Evolutionary conservation across 164 flowering plant genomes (phyloP).

Genomic region (Vitis cinerea): DNA sequence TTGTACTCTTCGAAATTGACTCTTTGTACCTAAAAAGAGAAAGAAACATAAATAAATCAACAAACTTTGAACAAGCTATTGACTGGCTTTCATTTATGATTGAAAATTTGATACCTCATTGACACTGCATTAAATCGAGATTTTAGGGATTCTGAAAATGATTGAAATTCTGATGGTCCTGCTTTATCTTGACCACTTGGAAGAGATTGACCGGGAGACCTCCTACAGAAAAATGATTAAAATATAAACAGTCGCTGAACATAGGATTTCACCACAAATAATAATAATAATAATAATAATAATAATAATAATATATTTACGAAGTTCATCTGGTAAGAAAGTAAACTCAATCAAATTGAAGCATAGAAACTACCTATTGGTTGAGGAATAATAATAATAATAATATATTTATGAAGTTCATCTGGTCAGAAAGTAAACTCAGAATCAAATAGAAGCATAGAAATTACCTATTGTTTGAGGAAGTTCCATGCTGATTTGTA

Average conservation of each 20-base stretch:
- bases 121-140: conserved; percentile 45
- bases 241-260: too few species aligned
- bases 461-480: conserved; percentile 20
- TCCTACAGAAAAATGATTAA: conserved; percentile 7
- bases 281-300: background rate
- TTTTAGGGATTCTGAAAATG: conserved; percentile 46
- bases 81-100: background rate
- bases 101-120: conserved; percentile 22
- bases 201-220: conserved; percentile 30
- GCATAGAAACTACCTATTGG: conserved; percentile 5
- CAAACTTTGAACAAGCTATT: too few species aligned
- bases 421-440: background rate
- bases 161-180: conserved; percentile 48
- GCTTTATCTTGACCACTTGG: conserved; percentile 36
- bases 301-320: background rate
- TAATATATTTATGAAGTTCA: too few species aligned
- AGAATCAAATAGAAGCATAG: background rate
- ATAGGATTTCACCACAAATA: background rate
- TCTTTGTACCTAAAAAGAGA: conserved; percentile 53
- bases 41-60: background rate
- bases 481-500: conserved; percentile 13
- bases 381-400: background rate
- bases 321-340: background rate
- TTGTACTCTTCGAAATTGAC: conserved; percentile 57
- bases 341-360: conserved; percentile 9